Conservation (phyloP, 2,329 filamentous ascomycete genomes). For the Sordariomycetes sp. region DNA sequence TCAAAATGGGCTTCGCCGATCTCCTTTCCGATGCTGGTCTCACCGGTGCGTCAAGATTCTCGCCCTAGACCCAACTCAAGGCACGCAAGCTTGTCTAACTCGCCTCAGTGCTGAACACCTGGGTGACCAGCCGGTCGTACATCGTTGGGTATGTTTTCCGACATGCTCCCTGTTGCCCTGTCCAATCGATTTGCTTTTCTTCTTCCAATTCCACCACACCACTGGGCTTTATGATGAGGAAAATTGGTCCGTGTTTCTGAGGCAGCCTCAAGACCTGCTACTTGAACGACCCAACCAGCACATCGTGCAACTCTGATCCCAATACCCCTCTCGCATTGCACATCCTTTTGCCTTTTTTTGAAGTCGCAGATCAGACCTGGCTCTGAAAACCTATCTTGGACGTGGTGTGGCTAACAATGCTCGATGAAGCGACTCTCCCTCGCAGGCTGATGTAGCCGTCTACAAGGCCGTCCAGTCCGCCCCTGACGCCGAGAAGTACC, state of each 20-base stretch:
- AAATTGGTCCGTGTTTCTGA: constrained; percentile 95
- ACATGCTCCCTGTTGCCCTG: not conserved
- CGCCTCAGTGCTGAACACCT: constrained; percentile 55
- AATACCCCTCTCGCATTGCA: constrained; percentile 3
- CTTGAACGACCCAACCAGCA: constrained; percentile 64
- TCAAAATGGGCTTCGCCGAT: constrained; percentile 61
- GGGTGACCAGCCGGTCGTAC: constrained; percentile 68
- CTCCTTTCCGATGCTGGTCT: constrained; percentile 56
- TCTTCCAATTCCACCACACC: not conserved
- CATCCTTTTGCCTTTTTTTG: not conserved
- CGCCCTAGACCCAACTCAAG: constrained; percentile 7
- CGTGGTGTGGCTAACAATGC: constrained; percentile 4
- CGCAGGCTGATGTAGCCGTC: constrained; percentile 90
- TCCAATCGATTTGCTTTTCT: constrained; percentile 7
- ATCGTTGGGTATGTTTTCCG: constrained; percentile 61
- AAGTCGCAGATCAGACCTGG: not conserved
- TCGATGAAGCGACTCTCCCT: constrained; percentile 44
- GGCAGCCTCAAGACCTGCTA: constrained; percentile 83
- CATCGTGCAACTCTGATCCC: constrained; percentile 63
- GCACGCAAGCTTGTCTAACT: constrained; percentile 10
- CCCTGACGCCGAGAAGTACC: constrained; percentile 79
- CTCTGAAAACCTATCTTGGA: too few relatives aligned
- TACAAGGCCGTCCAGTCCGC: constrained; percentile 78
- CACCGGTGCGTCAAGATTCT: constrained; percentile 21
- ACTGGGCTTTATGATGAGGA: constrained; percentile 52